A percentile compares a stretch with the other conserved stretches of the same genome.
These are phyloP conservation scores for Acer campestre DNA, from an alignment of 345 rosid species.

Conservation along the genomic window DNA sequence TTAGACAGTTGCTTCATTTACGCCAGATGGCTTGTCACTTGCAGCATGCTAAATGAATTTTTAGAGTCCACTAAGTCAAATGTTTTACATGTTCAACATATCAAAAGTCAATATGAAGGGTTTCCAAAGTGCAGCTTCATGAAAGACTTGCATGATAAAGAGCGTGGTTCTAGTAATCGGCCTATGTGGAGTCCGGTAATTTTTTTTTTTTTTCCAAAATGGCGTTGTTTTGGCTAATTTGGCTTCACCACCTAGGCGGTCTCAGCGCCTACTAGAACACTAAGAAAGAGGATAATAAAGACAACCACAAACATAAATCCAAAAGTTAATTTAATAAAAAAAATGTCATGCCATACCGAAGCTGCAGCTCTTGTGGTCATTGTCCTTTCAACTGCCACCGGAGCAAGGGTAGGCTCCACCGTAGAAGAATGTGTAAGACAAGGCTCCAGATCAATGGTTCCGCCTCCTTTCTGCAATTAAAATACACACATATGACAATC, in stretches of 20 bases:
- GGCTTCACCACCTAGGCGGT: too few species aligned
- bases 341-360: slow-evolving; percentile 56
- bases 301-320: neutral
- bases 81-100: neutral
- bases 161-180: too few species aligned
- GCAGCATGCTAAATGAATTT: neutral
- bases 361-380: slow-evolving; percentile 99
- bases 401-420: slow-evolving; percentile 99
- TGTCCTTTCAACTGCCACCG: slow-evolving; percentile 96
- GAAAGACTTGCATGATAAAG: slow-evolving; percentile 3
- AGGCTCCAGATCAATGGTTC: slow-evolving; percentile 91
- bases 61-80: neutral
- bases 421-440: slow-evolving; percentile 94
- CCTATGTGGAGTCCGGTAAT: too few species aligned
- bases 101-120: neutral
- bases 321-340: neutral
- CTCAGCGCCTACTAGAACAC: too few species aligned
- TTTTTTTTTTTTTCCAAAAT: too few species aligned
- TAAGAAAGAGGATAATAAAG: neutral
- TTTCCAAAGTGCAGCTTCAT: neutral
- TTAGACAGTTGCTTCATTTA: neutral
- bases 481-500: slow-evolving; percentile 8
- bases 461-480: slow-evolving; percentile 92
- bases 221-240: too few species aligned
- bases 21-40: neutral